Evolutionary conservation across 306 rosid species (phyloP).

Genomic region (Ziziphus jujuba): DNA sequence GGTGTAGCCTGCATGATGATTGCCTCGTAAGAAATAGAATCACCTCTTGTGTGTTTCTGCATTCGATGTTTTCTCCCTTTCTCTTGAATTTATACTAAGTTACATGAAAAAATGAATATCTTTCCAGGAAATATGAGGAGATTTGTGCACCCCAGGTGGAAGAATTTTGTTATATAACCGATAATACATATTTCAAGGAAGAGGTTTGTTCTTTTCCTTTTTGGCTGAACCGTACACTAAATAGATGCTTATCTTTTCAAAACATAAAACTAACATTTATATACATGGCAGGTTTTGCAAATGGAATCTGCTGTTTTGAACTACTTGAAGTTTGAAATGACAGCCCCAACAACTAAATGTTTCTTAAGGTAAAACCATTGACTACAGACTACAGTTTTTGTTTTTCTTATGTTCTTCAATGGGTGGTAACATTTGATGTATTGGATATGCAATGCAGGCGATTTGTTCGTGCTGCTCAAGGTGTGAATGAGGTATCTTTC

Average conservation of each 20-base stretch:
- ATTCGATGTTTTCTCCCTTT: neutral
- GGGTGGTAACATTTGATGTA: conserved; percentile 8
- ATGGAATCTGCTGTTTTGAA: conserved; percentile 92
- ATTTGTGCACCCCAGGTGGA: conserved; percentile 99
- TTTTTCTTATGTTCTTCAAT: conserved; percentile 9
- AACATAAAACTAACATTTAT: conserved; percentile 12
- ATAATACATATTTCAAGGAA: conserved; percentile 90
- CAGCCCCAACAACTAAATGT: conserved; percentile 91
- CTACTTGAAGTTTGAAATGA: conserved; percentile 92
- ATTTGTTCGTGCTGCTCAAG: conserved; percentile 92
- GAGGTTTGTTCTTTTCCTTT: conserved; percentile 50
- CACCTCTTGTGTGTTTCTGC: neutral
- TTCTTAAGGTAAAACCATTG: conserved; percentile 59
- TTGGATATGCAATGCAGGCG: conserved; percentile 47
- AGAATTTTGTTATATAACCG: conserved; percentile 93
- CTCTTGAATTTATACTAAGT: neutral
- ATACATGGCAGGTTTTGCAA: conserved; percentile 66
- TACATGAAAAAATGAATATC: conserved; percentile 6
- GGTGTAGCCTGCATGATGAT: conserved; percentile 99
- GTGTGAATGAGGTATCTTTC: conserved; percentile 57
- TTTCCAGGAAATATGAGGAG: conserved; percentile 88
- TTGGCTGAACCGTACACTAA: conserved; percentile 3
- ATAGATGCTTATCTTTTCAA: neutral
- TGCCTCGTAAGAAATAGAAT: conserved; percentile 75
- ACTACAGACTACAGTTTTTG: neutral